Evolutionary conservation across 208 protist genomes (phyloP).

Genomic region (Herpetomonas muscarum): DNA sequence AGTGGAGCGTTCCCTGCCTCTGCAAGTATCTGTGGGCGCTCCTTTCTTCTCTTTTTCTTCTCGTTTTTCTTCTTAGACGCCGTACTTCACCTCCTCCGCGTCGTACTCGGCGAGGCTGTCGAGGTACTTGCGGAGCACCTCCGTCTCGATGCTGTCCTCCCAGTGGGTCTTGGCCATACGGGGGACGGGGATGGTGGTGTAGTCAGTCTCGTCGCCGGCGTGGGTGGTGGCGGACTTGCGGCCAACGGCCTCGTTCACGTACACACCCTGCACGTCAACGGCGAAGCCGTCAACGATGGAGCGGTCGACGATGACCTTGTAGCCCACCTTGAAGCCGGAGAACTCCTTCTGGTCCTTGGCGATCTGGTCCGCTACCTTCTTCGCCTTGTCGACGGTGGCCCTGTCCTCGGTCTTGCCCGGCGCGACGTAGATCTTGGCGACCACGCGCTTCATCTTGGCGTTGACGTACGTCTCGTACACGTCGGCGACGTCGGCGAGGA

Average conservation of each 20-base stretch:
- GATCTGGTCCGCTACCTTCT: constrained; percentile 67
- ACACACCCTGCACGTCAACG: constrained; percentile 77
- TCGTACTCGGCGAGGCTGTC: constrained; percentile 82
- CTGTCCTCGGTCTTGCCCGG: constrained; percentile 54
- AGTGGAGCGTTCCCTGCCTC: no score
- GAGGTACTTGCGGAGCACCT: constrained; percentile 82
- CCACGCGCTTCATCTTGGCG: constrained; percentile 76
- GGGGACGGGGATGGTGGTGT: constrained; percentile 69
- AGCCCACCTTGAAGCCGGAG: constrained; percentile 52
- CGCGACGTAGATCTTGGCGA: constrained; percentile 82
- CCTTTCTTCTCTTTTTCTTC: background rate
- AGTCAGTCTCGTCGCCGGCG: constrained; percentile 63
- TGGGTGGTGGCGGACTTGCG: constrained; percentile 26
- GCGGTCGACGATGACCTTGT: constrained; percentile 80
- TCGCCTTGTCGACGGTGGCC: constrained; percentile 42
- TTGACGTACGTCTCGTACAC: constrained; percentile 89
- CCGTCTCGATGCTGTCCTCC: constrained; percentile 87
- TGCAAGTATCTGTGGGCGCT: no score
- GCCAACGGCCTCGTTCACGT: constrained; percentile 74
- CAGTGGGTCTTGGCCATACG: constrained; percentile 57
- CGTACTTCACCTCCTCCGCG: constrained; percentile 79
- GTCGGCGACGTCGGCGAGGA: constrained; percentile 72
- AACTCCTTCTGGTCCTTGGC: constrained; percentile 65
- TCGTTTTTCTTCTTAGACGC: constrained; percentile 44
- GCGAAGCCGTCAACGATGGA: constrained; percentile 85